A percentile compares a stretch with the other conserved stretches of the same genome.
Evolutionary conservation across 1,139 yeast genomes (phyloP).

Genomic region (Scheffersomyces parashehatae): DNA sequence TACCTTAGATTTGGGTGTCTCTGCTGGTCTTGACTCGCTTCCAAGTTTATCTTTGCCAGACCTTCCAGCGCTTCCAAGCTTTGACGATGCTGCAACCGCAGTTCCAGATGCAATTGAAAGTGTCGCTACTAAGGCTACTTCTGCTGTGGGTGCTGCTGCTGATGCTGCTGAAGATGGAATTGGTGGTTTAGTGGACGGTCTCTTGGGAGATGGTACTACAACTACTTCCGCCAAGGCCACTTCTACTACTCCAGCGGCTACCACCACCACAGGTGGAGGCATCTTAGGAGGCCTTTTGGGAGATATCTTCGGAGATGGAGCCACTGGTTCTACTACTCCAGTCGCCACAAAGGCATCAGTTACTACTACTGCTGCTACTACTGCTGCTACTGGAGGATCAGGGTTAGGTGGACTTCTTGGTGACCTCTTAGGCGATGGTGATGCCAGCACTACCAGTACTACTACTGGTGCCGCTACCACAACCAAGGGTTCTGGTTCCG

Average conservation of each 20-base stretch:
- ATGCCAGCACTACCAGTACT: background rate
- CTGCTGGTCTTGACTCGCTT: background rate
- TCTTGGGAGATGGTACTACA: constrained; percentile 6
- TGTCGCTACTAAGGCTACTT: constrained; percentile 3
- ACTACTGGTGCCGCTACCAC: background rate
- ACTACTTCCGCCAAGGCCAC: constrained; percentile 2
- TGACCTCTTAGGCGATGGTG: constrained; percentile 8
- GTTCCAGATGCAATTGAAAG: constrained; percentile 1
- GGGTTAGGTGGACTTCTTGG: constrained; percentile 6
- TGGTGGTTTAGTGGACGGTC: constrained; percentile 8
- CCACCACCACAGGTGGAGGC: constrained; percentile 7
- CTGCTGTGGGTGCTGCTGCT: constrained; percentile 4
- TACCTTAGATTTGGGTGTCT: background rate
- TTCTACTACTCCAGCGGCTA: constrained; percentile 5
- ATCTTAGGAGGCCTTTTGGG: constrained; percentile 14
- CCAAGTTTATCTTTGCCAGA: background rate
- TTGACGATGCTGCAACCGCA: background rate
- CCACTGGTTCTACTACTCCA: constrained; percentile 4
- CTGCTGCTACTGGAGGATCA: constrained; percentile 8
- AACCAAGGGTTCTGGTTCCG: background rate
- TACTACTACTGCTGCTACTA: constrained; percentile 13
- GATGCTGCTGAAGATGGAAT: constrained; percentile 5
- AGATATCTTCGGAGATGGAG: constrained; percentile 13
- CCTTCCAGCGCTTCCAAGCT: background rate
- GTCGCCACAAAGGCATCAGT: constrained; percentile 8